phyloP scores from a whole-genome alignment of 1,284 basidiomycete species.

The Phylloporus sp. region DNA sequence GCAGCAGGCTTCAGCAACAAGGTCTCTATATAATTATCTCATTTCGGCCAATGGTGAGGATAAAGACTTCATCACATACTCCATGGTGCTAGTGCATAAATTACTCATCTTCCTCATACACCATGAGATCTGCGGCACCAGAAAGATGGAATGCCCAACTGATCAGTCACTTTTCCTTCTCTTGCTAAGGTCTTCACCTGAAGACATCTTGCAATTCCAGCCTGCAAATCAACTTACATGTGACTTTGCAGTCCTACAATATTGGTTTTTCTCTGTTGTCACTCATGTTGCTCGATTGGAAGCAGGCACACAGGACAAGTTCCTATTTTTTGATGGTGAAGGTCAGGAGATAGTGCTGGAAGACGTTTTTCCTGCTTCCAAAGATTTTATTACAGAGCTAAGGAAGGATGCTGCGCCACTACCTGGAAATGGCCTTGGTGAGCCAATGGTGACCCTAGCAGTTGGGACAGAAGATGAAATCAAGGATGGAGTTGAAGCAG shows the following conservation, averaged over 20 bases:
- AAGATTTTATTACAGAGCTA: background rate
- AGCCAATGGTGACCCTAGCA: too few relatives aligned
- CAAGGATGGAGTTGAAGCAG: too few relatives aligned
- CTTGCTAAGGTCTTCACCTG: background rate
- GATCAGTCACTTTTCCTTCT: background rate
- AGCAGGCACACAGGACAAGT: background rate
- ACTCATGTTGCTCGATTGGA: background rate
- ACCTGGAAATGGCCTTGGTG: too few relatives aligned
- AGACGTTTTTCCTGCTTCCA: too few relatives aligned
- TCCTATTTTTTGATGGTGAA: background rate
- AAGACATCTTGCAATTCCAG: background rate
- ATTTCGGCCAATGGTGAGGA: background rate
- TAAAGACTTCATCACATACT: background rate
- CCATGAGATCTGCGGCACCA: background rate
- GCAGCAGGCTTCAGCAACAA: background rate
- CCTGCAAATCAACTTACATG: background rate
- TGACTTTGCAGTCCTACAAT: background rate
- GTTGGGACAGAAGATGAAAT: too few relatives aligned
- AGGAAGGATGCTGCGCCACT: background rate
- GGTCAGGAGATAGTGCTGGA: too few relatives aligned
- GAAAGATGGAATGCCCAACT: constrained; percentile 8
- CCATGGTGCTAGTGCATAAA: background rate
- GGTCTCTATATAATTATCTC: background rate
- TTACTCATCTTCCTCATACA: constrained; percentile 4
- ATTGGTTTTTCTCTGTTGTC: background rate